Conservation (phyloP, 2,329 filamentous ascomycete species). For the Colletotrichum sublineola region DNA sequence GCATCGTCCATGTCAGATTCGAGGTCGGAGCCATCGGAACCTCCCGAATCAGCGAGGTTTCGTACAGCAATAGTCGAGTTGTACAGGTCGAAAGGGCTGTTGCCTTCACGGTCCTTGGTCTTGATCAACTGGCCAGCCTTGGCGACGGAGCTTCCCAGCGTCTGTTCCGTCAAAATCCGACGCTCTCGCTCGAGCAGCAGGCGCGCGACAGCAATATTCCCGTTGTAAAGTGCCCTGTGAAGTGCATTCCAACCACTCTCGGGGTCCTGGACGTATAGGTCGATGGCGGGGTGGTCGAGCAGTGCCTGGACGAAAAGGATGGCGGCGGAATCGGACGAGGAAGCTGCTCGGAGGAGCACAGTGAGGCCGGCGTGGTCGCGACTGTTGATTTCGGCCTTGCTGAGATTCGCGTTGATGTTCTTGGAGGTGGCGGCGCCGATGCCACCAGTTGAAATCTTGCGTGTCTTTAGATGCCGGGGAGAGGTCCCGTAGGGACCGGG, state of each 20-base stretch:
- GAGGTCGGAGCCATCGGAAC: constrained; percentile 61
- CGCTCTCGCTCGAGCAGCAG: constrained; percentile 84
- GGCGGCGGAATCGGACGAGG: constrained; percentile 78
- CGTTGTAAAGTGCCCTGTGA: constrained; percentile 90
- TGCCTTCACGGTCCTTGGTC: constrained; percentile 94
- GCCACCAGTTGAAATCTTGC: constrained; percentile 66
- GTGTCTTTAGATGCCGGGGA: constrained; percentile 64
- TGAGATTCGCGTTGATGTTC: constrained; percentile 57
- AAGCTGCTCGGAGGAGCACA: constrained; percentile 85
- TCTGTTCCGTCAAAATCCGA: constrained; percentile 71
- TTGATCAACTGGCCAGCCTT: constrained; percentile 85
- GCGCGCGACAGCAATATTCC: constrained; percentile 88
- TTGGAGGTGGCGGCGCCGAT: constrained; percentile 59
- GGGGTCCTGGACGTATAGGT: constrained; percentile 87
- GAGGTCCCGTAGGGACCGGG: constrained; percentile 61
- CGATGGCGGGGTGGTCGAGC: constrained; percentile 84
- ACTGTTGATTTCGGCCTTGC: constrained; percentile 81
- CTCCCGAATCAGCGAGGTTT: constrained; percentile 63
- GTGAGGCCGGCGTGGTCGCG: constrained; percentile 87
- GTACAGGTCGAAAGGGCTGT: constrained; percentile 94
- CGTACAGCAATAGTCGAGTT: constrained; percentile 86
- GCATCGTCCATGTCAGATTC: constrained; percentile 70
- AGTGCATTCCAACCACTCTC: constrained; percentile 98
- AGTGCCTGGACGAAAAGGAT: constrained; percentile 82
- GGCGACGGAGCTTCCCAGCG: constrained; percentile 68